Evolutionary conservation across 805 yeast genomes (phyloP).

Genomic region (Scheffersomyces spartinae): DNA sequence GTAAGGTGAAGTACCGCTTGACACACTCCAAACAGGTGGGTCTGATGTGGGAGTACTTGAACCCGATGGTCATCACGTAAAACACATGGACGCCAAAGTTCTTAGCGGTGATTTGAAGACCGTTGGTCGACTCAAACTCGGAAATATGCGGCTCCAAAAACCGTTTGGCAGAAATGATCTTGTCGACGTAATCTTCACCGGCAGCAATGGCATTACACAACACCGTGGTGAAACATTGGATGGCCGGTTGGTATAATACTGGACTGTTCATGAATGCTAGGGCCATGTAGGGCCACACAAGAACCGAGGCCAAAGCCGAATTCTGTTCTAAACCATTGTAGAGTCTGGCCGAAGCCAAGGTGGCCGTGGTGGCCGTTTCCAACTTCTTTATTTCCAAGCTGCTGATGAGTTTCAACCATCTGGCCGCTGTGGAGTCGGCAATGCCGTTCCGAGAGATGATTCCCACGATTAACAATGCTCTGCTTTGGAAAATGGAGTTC

Average conservation of each 20-base stretch:
- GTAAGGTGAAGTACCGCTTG: conserved; percentile 11
- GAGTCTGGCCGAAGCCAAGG: conserved; percentile 21
- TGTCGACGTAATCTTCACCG: conserved; percentile 11
- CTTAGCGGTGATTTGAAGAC: conserved; percentile 12
- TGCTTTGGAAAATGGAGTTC: conserved; percentile 48
- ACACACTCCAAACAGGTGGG: conserved; percentile 22
- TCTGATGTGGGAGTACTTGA: conserved; percentile 23
- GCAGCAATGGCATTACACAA: conserved; percentile 12
- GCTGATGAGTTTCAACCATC: conserved; percentile 18
- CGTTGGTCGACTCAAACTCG: conserved; percentile 19
- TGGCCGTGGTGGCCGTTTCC: conserved; percentile 14
- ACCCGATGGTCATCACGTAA: conserved; percentile 23
- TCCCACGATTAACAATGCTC: conserved; percentile 66
- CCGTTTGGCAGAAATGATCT: conserved; percentile 13
- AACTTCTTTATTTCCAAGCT: conserved; percentile 10
- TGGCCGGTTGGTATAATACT: conserved; percentile 21
- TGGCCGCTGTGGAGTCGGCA: conserved; percentile 23
- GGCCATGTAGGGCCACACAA: conserved; percentile 26
- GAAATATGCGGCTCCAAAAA: conserved; percentile 18
- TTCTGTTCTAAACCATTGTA: conserved; percentile 20
- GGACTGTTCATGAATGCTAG: conserved; percentile 17
- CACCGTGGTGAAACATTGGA: conserved; percentile 17
- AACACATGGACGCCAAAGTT: conserved; percentile 23
- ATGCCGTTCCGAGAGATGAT: conserved; percentile 26
- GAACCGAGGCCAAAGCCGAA: conserved; percentile 21